These are phyloP conservation scores for Phaeomoniella chlamydospora DNA, from an alignment of 2,329 filamentous ascomycete genomes.

Conservation along the genomic window DNA sequence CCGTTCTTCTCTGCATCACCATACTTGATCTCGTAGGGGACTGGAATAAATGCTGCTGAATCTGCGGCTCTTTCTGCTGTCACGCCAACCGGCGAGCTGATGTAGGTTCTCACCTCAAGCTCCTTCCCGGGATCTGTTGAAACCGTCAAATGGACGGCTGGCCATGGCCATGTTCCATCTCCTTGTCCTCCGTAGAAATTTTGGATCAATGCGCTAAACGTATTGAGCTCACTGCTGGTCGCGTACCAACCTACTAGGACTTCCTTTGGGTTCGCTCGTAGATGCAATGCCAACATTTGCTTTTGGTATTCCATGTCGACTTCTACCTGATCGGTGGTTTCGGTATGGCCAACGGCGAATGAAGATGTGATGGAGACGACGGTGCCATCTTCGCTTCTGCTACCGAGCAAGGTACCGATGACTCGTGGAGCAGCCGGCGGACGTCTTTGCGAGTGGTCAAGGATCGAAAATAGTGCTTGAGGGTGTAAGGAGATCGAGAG, in stretches of 20 bases:
- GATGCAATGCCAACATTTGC: slow-evolving; percentile 90
- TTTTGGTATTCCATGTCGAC: slow-evolving; percentile 99
- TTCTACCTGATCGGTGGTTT: slow-evolving; percentile 96
- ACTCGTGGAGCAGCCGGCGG: slow-evolving; percentile 88
- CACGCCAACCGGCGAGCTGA: slow-evolving; percentile 86
- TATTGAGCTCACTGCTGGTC: slow-evolving; percentile 91
- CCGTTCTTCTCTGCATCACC: slow-evolving; percentile 63
- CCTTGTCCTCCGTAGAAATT: slow-evolving; percentile 98
- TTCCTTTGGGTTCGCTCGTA: slow-evolving; percentile 88
- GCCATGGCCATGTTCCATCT: slow-evolving; percentile 92
- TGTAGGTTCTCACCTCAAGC: slow-evolving; percentile 85
- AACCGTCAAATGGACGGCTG: slow-evolving; percentile 93
- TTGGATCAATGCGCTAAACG: slow-evolving; percentile 94
- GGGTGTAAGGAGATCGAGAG: slow-evolving; percentile 90
- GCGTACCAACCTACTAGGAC: slow-evolving; percentile 97
- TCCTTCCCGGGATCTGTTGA: slow-evolving; percentile 78
- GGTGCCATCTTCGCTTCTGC: slow-evolving; percentile 87
- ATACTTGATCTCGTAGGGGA: slow-evolving; percentile 88
- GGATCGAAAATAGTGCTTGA: slow-evolving; percentile 50
- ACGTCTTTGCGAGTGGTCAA: slow-evolving; percentile 86
- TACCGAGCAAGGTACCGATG: slow-evolving; percentile 88
- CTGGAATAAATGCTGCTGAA: slow-evolving; percentile 93
- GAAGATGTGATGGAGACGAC: slow-evolving; percentile 92
- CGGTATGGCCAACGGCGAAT: slow-evolving; percentile 96
- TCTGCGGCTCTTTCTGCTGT: slow-evolving; percentile 90